Conservation (phyloP, 1,139 yeast genomes). For the Saccharomycopsis phalli region DNA sequence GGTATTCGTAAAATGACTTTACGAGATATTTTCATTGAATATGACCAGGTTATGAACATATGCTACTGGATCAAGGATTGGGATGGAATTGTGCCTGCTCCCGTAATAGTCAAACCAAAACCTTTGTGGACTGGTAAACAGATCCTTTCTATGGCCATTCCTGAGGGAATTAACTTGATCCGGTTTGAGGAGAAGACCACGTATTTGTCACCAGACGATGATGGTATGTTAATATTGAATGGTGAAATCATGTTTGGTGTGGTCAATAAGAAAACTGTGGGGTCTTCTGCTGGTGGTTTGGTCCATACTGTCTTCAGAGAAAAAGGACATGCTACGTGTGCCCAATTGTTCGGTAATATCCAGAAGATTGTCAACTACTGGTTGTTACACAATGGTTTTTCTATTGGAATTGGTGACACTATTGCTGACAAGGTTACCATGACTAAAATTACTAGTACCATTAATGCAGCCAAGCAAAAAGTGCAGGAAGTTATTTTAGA, state of each 20-base stretch:
- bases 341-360: constrained; percentile 82
- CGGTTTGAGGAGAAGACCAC: constrained; percentile 88
- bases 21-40: constrained; percentile 81
- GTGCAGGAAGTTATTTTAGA: constrained; percentile 88
- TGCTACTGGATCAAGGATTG: constrained; percentile 97
- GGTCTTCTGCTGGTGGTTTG: constrained; percentile 96
- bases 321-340: constrained; percentile 87
- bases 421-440: constrained; percentile 97
- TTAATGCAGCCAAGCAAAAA: constrained; percentile 83
- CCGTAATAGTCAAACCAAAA: constrained; percentile 88
- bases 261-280: constrained; percentile 95
- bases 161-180: constrained; percentile 90
- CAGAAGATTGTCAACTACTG: constrained; percentile 95
- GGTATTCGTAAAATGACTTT: constrained; percentile 94
- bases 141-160: constrained; percentile 84
- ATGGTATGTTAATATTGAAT: constrained; percentile 85
- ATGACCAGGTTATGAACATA: constrained; percentile 93
- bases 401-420: constrained; percentile 99
- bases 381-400: constrained; percentile 94
- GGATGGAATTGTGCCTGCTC: constrained; percentile 98
- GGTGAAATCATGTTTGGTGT: constrained; percentile 97
- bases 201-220: constrained; percentile 75
- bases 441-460: constrained; percentile 87
- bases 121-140: constrained; percentile 99
- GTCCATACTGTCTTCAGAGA: constrained; percentile 97